phyloP scores from a whole-genome alignment of 441 rosid genomes.

The Gossypium davidsonii region DNA sequence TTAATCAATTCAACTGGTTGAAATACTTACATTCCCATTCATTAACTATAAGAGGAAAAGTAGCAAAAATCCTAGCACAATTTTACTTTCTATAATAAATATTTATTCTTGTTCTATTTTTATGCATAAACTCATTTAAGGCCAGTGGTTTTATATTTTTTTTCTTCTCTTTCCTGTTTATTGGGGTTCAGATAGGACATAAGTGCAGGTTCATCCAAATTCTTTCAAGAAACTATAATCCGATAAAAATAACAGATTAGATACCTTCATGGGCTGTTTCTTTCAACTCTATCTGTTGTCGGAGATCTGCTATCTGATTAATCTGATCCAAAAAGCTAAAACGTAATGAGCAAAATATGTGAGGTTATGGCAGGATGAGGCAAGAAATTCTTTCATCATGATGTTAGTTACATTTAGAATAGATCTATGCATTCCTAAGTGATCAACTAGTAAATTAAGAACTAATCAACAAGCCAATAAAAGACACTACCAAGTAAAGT shows the following conservation, averaged over 20 bases:
- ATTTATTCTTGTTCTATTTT: neutral
- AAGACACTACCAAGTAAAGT: neutral
- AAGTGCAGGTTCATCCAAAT: neutral
- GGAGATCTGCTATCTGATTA: conserved; percentile 53
- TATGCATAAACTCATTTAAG: neutral
- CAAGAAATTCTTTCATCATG: neutral
- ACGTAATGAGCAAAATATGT: neutral
- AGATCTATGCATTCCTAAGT: neutral
- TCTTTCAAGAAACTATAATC: neutral
- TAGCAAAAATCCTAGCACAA: conserved; percentile 5
- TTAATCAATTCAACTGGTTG: neutral
- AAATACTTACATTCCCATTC: neutral
- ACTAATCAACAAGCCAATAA: neutral
- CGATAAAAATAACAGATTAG: conserved; percentile 7
- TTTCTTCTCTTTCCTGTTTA: neutral
- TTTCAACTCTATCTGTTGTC: neutral
- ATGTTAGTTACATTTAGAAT: neutral
- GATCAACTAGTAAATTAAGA: neutral
- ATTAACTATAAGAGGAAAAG: neutral
- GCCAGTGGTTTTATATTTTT: neutral
- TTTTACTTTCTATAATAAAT: neutral
- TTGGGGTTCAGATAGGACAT: neutral
- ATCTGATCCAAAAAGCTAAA: conserved; percentile 31
- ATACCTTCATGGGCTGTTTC: conserved; percentile 70
- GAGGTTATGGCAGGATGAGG: neutral